Evolutionary conservation across 2,329 filamentous ascomycete species (phyloP).

Genomic region (Zopfia rhizophila): DNA sequence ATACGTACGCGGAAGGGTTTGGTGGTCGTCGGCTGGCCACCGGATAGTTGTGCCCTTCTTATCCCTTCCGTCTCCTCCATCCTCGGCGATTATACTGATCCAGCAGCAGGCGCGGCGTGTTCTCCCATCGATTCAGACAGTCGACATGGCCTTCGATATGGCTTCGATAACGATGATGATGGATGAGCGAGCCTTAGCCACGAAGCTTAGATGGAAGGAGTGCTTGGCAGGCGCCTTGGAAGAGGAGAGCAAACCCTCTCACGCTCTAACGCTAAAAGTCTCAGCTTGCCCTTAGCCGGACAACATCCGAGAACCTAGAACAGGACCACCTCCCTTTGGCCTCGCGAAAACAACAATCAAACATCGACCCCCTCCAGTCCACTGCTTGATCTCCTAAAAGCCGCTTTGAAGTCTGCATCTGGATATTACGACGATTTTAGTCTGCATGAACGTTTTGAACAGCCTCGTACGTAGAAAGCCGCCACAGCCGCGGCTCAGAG

Average conservation of each 20-base stretch:
- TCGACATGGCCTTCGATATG: constrained; percentile 27
- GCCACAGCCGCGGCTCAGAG: no score
- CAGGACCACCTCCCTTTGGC: neutral
- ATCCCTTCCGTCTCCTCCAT: constrained; percentile 42
- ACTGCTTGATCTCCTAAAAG: no score
- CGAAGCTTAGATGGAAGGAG: constrained; percentile 33
- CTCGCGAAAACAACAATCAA: neutral
- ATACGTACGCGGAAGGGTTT: constrained; percentile 41
- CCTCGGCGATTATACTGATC: constrained; percentile 46
- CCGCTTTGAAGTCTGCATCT: no score
- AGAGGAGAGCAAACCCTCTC: neutral
- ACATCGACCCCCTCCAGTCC: no score
- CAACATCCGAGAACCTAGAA: neutral
- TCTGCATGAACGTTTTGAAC: no score
- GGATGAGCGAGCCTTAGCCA: constrained; percentile 36
- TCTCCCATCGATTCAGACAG: constrained; percentile 42
- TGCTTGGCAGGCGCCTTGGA: constrained; percentile 28
- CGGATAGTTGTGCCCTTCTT: constrained; percentile 33
- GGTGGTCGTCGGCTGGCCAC: constrained; percentile 40
- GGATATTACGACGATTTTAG: no score
- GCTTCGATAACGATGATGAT: constrained; percentile 17
- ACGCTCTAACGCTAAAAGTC: neutral
- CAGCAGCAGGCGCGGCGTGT: constrained; percentile 40
- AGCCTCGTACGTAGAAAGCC: no score
- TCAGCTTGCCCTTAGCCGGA: neutral